A percentile compares a stretch with the other conserved stretches of the same genome.
phyloP scores from a whole-genome alignment of 352 stramenopile genomes.

The Pythium sukuiense region DNA sequence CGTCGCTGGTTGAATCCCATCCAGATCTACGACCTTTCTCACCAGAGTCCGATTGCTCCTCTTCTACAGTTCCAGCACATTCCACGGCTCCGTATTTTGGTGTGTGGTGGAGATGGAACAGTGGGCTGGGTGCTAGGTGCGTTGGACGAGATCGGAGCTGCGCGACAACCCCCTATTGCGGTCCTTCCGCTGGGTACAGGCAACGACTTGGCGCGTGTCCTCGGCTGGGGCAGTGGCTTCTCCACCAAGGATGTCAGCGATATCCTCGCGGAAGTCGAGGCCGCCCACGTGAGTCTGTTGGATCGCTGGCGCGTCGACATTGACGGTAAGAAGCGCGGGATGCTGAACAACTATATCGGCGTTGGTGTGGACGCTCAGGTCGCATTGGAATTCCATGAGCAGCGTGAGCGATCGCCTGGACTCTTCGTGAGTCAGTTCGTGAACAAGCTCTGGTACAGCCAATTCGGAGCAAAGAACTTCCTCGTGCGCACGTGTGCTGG shows the following conservation, averaged over 20 bases:
- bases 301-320: constrained; percentile 80
- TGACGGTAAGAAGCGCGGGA: constrained; percentile 56
- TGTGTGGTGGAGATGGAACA: constrained; percentile 95
- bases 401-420: constrained; percentile 81
- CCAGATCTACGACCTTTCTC: constrained; percentile 94
- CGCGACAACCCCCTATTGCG: constrained; percentile 90
- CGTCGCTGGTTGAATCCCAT: constrained; percentile 93
- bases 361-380: constrained; percentile 91
- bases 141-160: constrained; percentile 62
- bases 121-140: constrained; percentile 90
- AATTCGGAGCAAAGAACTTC: constrained; percentile 87
- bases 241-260: constrained; percentile 67
- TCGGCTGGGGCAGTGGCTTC: constrained; percentile 94
- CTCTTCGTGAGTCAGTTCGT: constrained; percentile 90
- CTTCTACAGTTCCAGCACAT: constrained; percentile 91
- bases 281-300: constrained; percentile 70
- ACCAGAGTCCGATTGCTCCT: constrained; percentile 90
- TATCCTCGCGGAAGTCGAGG: constrained; percentile 64
- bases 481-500: constrained; percentile 82
- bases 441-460: constrained; percentile 92
- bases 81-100: constrained; percentile 87
- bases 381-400: constrained; percentile 89
- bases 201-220: constrained; percentile 92
- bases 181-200: constrained; percentile 95
- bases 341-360: constrained; percentile 84